Conservation (phyloP, 768 basidiomycete genomes). For the Mycena indigotica region DNA sequence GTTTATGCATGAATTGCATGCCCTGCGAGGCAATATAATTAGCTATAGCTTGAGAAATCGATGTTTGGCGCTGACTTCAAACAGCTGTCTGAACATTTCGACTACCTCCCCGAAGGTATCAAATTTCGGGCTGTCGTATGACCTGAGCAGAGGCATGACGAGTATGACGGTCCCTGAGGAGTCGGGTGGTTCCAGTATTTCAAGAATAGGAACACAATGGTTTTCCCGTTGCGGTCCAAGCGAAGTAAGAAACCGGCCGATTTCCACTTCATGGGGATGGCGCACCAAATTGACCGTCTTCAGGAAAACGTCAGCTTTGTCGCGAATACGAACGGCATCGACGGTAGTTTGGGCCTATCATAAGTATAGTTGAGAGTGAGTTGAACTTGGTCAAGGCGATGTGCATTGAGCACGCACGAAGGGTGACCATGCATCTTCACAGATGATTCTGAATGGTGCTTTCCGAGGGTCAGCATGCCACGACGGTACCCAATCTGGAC, state of each 20-base stretch:
- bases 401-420: slow-evolving; percentile 20
- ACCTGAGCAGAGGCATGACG: slow-evolving; percentile 32
- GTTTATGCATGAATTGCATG: slow-evolving; percentile 35
- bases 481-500: slow-evolving; percentile 31
- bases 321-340: slow-evolving; percentile 25
- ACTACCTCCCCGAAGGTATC: slow-evolving; percentile 34
- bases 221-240: slow-evolving; percentile 26
- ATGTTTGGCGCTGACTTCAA: slow-evolving; percentile 32
- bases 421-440: slow-evolving; percentile 14
- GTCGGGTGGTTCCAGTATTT: slow-evolving; percentile 25
- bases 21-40: slow-evolving; percentile 23
- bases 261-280: slow-evolving; percentile 23
- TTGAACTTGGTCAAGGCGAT: slow-evolving; percentile 4
- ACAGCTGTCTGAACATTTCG: slow-evolving; percentile 32
- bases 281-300: slow-evolving; percentile 22
- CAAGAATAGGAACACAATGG: slow-evolving; percentile 33
- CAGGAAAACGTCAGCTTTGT: slow-evolving; percentile 22
- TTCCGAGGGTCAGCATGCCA: slow-evolving; percentile 21
- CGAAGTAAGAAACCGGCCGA: slow-evolving; percentile 23
- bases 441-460: neutral
- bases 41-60: neutral
- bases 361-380: neutral
- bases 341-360: slow-evolving; percentile 14
- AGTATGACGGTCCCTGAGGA: slow-evolving; percentile 19
- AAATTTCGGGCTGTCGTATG: slow-evolving; percentile 25